Base-by-base conservation (phyloP, 2,329 filamentous ascomycete genomes). In the Sporothrix euskadiensis region DNA sequence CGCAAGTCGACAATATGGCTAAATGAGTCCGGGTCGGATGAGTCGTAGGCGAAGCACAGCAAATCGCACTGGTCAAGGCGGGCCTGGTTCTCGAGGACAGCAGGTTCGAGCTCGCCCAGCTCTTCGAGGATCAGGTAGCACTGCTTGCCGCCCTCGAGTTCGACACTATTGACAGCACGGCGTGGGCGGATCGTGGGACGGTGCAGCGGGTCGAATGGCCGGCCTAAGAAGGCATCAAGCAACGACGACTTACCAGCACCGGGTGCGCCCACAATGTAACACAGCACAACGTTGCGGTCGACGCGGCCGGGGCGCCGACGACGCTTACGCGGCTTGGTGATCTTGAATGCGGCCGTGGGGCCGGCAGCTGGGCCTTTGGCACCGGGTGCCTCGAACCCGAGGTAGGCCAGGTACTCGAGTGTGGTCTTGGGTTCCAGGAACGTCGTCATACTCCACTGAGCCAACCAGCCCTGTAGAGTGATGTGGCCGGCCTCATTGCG, bases 361-460 rank as follows among this genome's bases (percentile, higher is more conserved):
- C 71, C 71, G 14, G 71, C 72, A 7, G 71, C 72, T 2, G 54
- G n/a, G 19, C 72, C 70, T 14, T 35, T 39, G 63, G 59, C 73
- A 14, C 71, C 71, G 30, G 47, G 85, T 2, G 93, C 91, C 80
- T 98, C 96, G 79, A 98, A 99, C 0, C 96, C 96, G 1, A 99
- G 90, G 80, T 98, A 98, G 3, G 96, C 96, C 2, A 99, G 89
- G 80, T 99, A 99, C 78, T 97, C 94, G 4, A 99, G 87, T 0
- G 96, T 98, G 0, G 94, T 98, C 80, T 96, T 97, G 14, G 96
- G 95, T 73, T 97, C 94, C 74, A 97, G 90, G 78, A 98, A 99
- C 0, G 96, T 99, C 0, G 96, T 99, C 96, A 99, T 99, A 80
- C 94, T 98, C 96, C 96, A 99, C 79, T 99, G 96, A 4, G 96